A percentile compares a stretch with the other conserved stretches of the same genome.
Conservation (phyloP, 2,329 filamentous ascomycete genomes). For the Alternaria gansuensis region DNA sequence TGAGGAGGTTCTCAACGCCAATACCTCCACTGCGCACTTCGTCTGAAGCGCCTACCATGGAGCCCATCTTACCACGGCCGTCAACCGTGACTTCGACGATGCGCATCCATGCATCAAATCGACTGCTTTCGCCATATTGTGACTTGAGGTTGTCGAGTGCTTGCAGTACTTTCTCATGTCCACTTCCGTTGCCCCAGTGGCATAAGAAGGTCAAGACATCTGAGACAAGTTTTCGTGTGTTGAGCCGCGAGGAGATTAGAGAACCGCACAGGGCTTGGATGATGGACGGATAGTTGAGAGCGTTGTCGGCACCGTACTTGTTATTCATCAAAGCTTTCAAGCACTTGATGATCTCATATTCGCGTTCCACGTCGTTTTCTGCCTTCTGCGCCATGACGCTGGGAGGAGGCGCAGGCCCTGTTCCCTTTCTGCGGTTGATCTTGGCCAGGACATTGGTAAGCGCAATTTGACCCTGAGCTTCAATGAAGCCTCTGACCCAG, state of each 20-base stretch:
- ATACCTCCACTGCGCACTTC: conserved; percentile 95
- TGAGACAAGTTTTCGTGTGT: conserved; percentile 92
- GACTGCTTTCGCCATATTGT: conserved; percentile 87
- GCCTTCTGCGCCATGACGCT: conserved; percentile 59
- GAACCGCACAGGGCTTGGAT: conserved; percentile 87
- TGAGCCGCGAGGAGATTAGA: conserved; percentile 85
- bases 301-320: conserved; percentile 97
- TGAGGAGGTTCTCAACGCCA: conserved; percentile 97
- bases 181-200: conserved; percentile 88
- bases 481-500: conserved; percentile 96
- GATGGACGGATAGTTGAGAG: conserved; percentile 86
- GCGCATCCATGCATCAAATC: conserved; percentile 98
- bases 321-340: conserved; percentile 99
- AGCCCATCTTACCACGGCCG: conserved; percentile 98
- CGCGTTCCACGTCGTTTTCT: conserved; percentile 85
- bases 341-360: conserved; percentile 98
- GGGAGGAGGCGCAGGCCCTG: conserved; percentile 72
- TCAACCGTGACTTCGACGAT: conserved; percentile 97
- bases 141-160: conserved; percentile 91
- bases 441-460: conserved; percentile 92
- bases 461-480: conserved; percentile 96
- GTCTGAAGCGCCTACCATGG: conserved; percentile 93
- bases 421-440: conserved; percentile 85
- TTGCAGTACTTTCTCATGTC: conserved; percentile 92
- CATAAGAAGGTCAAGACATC: conserved; percentile 96